A percentile compares a stretch with the other conserved stretches of the same genome.
Evolutionary conservation across 352 stramenopile species (phyloP).

Genomic region (Blastocystis sp.): DNA sequence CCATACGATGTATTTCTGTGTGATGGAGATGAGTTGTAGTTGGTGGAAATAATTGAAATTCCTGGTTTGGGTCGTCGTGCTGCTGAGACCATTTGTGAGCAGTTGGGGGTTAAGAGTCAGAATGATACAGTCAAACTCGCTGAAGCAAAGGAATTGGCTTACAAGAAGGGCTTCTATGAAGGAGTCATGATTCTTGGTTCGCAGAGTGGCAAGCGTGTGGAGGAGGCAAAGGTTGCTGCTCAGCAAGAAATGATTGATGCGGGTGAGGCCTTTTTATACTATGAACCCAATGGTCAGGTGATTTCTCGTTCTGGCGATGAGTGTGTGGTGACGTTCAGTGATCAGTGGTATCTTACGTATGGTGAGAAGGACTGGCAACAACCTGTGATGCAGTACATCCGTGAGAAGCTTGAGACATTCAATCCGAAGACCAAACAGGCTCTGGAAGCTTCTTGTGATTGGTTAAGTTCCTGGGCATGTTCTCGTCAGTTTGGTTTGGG

Average conservation of each 20-base stretch:
- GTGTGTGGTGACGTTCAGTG: constrained; percentile 94
- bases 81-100: constrained; percentile 87
- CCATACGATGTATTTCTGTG: constrained; percentile 78
- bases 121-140: constrained; percentile 98
- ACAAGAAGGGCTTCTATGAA: constrained; percentile 98
- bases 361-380: constrained; percentile 93
- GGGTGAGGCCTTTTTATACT: constrained; percentile 89
- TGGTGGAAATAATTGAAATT: constrained; percentile 97
- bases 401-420: constrained; percentile 78
- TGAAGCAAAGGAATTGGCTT: constrained; percentile 92
- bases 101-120: constrained; percentile 92
- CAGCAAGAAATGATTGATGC: constrained; percentile 89
- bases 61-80: constrained; percentile 89
- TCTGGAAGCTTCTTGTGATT: constrained; percentile 93
- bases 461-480: constrained; percentile 98
- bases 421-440: constrained; percentile 61
- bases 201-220: constrained; percentile 85
- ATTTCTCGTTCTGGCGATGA: constrained; percentile 93
- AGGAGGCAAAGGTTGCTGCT: constrained; percentile 90
- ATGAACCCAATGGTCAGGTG: constrained; percentile 92
- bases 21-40: background rate
- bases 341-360: constrained; percentile 96
- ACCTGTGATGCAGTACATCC: constrained; percentile 86
- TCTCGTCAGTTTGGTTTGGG: constrained; percentile 92
- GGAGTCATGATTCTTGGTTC: constrained; percentile 89